A percentile compares a stretch with the other conserved stretches of the same genome.
phyloP scores from a whole-genome alignment of 163 green algal genomes.

The Trebouxia gelatinosa region DNA sequence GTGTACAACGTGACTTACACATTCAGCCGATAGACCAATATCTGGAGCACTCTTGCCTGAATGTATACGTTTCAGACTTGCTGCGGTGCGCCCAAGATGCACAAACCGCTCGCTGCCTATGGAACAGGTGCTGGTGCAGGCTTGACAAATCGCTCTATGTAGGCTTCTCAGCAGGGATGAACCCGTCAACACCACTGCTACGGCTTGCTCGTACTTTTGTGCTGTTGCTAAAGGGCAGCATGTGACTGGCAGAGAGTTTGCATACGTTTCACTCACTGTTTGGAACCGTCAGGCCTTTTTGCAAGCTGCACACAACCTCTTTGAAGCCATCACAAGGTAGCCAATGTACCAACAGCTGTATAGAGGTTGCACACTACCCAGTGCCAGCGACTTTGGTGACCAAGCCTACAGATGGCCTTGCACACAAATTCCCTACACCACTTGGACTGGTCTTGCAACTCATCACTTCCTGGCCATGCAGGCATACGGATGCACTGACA shows the following conservation, averaged over 20 bases:
- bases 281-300: slow-evolving; percentile 28
- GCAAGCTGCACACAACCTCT: neutral
- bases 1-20: too few relatives aligned
- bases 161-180: too few relatives aligned
- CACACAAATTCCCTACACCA: neutral
- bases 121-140: too few relatives aligned
- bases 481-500: neutral
- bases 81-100: too few relatives aligned
- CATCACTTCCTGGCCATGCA: neutral
- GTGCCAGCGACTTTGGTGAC: neutral
- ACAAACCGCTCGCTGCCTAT: too few relatives aligned
- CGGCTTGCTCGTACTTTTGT: too few relatives aligned
- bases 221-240: slow-evolving; percentile 24
- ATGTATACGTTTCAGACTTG: too few relatives aligned
- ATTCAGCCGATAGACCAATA: too few relatives aligned
- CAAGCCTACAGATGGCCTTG: neutral
- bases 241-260: slow-evolving; percentile 30
- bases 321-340: neutral
- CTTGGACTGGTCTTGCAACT: neutral
- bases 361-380: neutral
- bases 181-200: too few relatives aligned
- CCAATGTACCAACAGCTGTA: neutral
- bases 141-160: too few relatives aligned
- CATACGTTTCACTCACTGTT: slow-evolving; percentile 18
- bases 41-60: too few relatives aligned